These are phyloP conservation scores for Ophiocordyceps camponoti-rufipedis DNA, from an alignment of 2,329 filamentous ascomycete species.

Conservation along the genomic window DNA sequence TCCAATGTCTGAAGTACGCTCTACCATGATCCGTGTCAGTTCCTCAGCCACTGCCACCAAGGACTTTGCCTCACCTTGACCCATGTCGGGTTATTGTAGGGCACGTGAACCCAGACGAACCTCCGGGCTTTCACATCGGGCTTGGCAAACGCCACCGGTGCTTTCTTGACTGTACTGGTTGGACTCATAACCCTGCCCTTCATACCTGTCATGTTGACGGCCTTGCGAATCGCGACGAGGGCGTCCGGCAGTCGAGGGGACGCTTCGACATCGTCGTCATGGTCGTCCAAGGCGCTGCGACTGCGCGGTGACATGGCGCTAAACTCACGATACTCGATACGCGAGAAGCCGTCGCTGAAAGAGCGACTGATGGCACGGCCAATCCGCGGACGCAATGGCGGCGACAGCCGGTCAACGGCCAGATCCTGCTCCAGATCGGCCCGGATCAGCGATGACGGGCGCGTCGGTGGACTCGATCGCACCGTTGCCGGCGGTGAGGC, in stretches of 20 bases:
- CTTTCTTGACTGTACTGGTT: constrained; percentile 10
- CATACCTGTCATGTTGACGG: constrained; percentile 4
- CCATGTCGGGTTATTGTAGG: constrained; percentile 39
- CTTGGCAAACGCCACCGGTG: constrained; percentile 12
- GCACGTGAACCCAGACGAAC: constrained; percentile 39
- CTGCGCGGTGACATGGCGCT: constrained; percentile 18
- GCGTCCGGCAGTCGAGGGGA: constrained; percentile 16
- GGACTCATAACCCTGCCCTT: constrained; percentile 6
- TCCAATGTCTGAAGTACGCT: constrained; percentile 27
- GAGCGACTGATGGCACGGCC: constrained; percentile 16
- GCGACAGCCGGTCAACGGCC: constrained; percentile 18
- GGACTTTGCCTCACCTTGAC: constrained; percentile 24
- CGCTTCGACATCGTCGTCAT: constrained; percentile 9
- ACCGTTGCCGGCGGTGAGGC: constrained; percentile 10
- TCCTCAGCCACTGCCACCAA: no score
- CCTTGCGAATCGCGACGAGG: constrained; percentile 12
- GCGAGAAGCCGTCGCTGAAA: constrained; percentile 12
- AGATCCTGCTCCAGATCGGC: constrained; percentile 19
- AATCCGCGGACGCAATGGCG: constrained; percentile 12
- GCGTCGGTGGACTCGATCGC: constrained; percentile 11
- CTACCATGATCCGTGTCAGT: constrained; percentile 4
- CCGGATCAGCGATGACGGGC: constrained; percentile 15
- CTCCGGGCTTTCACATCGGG: constrained; percentile 20
- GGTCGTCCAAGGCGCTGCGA: constrained; percentile 10
- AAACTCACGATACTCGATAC: constrained; percentile 15